These are phyloP conservation scores for Chamaenerion angustifolium DNA, from an alignment of 345 rosid species.

Conservation along the genomic window DNA sequence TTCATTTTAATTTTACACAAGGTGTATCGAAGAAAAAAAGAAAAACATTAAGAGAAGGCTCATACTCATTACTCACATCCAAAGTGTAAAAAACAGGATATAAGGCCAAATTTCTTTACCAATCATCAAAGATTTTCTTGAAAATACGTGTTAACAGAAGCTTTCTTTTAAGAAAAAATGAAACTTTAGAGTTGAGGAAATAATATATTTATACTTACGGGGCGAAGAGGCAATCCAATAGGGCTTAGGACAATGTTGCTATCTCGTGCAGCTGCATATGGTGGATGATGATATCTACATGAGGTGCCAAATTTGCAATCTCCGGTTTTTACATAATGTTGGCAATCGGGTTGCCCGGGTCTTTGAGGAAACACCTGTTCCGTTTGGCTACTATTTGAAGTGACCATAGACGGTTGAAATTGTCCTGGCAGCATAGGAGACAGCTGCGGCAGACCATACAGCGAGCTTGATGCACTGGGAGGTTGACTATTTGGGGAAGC, in stretches of 20 bases:
- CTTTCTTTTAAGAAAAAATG: too few relatives aligned
- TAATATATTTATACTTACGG: conserved; percentile 30
- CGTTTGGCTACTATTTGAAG: conserved; percentile 43
- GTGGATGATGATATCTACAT: conserved; percentile 92
- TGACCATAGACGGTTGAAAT: conserved; percentile 38
- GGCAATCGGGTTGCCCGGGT: conserved; percentile 92
- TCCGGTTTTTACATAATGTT: conserved; percentile 70
- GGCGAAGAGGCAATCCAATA: conserved; percentile 75
- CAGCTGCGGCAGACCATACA: conserved; percentile 26
- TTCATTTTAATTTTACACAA: too few relatives aligned
- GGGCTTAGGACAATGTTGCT: conserved; percentile 42
- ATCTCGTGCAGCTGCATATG: conserved; percentile 34
- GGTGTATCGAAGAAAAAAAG: too few relatives aligned
- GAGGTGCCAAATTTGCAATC: conserved; percentile 81
- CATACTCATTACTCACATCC: too few relatives aligned
- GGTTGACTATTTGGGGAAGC: conserved; percentile 49
- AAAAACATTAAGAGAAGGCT: too few relatives aligned
- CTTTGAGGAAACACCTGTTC: conserved; percentile 68
- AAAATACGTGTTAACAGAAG: too few relatives aligned
- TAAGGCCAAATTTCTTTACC: too few relatives aligned
- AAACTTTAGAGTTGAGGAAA: too few relatives aligned
- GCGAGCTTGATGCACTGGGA: conserved; percentile 39
- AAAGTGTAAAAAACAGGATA: too few relatives aligned
- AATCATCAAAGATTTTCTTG: too few relatives aligned
- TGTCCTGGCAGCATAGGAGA: conserved; percentile 24